Conservation (phyloP, 495 filamentous ascomycete genomes). For the Extremus antarcticus region DNA sequence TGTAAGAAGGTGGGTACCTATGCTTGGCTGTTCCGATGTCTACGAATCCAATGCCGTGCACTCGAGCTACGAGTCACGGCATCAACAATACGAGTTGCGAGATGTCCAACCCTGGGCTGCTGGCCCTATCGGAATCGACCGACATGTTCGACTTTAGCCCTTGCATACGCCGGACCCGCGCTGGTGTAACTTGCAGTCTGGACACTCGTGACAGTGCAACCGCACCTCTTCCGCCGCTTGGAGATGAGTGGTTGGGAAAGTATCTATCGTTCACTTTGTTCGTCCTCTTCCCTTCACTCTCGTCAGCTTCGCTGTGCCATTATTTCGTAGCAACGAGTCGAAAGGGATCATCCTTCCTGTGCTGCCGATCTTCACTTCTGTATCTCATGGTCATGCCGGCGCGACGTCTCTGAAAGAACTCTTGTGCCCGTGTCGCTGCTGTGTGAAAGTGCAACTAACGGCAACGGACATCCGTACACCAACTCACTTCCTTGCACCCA, state of each 20-base stretch:
- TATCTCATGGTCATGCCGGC: background rate
- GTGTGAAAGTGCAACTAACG: background rate
- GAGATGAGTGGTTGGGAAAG: background rate
- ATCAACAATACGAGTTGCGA: background rate
- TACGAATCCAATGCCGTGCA: background rate
- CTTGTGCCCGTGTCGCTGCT: too few species aligned
- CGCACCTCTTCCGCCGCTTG: background rate
- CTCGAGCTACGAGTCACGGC: background rate
- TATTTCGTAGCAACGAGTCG: background rate
- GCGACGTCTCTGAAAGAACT: background rate
- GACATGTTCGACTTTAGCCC: background rate
- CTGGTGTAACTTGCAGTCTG: background rate
- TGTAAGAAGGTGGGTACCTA: background rate
- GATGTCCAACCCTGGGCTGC: background rate
- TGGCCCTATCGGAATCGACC: background rate
- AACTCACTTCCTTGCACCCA: background rate
- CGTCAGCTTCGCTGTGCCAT: background rate
- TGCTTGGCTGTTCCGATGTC: background rate
- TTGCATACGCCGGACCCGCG: background rate
- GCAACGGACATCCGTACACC: background rate
- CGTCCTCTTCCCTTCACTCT: background rate
- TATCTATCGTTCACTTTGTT: background rate
- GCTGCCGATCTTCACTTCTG: background rate
- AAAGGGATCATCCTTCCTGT: background rate
- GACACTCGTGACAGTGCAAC: background rate